phyloP scores from a whole-genome alignment of 805 yeast species.

The Candida insectorum region DNA sequence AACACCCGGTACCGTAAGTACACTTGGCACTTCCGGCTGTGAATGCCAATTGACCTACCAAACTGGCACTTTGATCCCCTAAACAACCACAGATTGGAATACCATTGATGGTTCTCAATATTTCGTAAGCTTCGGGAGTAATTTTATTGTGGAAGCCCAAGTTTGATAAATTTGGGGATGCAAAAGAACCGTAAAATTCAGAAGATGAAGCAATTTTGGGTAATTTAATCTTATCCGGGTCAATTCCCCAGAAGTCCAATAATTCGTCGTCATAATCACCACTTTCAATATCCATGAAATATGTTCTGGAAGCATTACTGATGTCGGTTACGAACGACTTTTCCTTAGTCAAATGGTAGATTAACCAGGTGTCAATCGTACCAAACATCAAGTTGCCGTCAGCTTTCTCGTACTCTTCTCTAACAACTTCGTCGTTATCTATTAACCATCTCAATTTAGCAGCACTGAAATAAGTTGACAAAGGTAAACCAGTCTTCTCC shows the following conservation, averaged over 20 bases:
- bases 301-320: conserved; percentile 89
- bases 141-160: conserved; percentile 51
- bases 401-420: conserved; percentile 67
- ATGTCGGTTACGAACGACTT: conserved; percentile 76
- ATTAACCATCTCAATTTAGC: conserved; percentile 86
- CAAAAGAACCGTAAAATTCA: conserved; percentile 71
- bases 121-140: conserved; percentile 50
- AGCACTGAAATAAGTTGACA: conserved; percentile 89
- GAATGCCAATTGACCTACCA: conserved; percentile 89
- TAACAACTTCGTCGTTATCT: conserved; percentile 68
- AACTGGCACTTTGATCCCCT: conserved; percentile 92
- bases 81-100: conserved; percentile 85
- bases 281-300: conserved; percentile 79
- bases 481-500: conserved; percentile 76
- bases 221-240: conserved; percentile 55
- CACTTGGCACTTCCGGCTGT: conserved; percentile 85
- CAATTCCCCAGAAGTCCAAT: conserved; percentile 77
- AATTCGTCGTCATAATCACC: conserved; percentile 73
- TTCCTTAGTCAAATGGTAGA: conserved; percentile 75
- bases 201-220: conserved; percentile 81
- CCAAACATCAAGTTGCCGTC: conserved; percentile 80
- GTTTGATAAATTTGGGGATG: conserved; percentile 53
- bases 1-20: conserved; percentile 96
- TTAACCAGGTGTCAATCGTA: conserved; percentile 91
- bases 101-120: conserved; percentile 47